Conservation (phyloP, 176 grass and related monocot genomes). For the Eleusine coracana region DNA sequence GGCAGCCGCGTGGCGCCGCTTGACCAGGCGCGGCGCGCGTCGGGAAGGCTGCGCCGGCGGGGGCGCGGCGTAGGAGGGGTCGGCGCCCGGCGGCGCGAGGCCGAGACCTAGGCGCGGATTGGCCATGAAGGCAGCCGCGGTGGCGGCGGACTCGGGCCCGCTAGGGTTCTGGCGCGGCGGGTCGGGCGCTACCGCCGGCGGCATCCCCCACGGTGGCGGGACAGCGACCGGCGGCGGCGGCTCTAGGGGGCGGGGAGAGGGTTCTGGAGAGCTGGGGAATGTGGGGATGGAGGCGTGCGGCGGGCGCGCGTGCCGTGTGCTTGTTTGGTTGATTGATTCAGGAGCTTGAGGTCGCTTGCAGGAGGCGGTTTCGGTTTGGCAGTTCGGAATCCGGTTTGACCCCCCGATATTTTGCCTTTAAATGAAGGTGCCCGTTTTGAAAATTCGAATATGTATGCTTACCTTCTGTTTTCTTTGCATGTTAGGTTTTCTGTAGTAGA, state of each 20-base stretch:
- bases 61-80: not conserved
- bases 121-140: conserved; percentile 31
- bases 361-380: not conserved
- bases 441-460: too few species aligned
- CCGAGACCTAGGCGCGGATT: conserved; percentile 48
- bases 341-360: not conserved
- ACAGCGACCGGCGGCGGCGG: conserved; percentile 31
- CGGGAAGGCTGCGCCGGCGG: conserved; percentile 8
- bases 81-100: conserved; percentile 15
- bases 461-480: too few species aligned
- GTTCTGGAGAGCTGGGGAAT: conserved; percentile 16
- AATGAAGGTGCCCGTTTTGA: too few species aligned
- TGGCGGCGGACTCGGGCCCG: not conserved
- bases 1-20: conserved; percentile 38
- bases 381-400: not conserved
- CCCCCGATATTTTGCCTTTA: too few species aligned
- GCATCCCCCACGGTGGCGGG: conserved; percentile 23
- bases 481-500: too few species aligned
- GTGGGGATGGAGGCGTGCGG: not conserved
- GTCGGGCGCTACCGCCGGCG: conserved; percentile 30
- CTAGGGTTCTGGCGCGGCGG: conserved; percentile 51
- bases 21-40: conserved; percentile 42
- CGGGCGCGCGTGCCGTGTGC: not conserved
- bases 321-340: conserved; percentile 29
- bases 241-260: not conserved